These are phyloP conservation scores for Mollisiaceae sp. DNA, from an alignment of 2,329 filamentous ascomycete genomes.

Conservation along the genomic window DNA sequence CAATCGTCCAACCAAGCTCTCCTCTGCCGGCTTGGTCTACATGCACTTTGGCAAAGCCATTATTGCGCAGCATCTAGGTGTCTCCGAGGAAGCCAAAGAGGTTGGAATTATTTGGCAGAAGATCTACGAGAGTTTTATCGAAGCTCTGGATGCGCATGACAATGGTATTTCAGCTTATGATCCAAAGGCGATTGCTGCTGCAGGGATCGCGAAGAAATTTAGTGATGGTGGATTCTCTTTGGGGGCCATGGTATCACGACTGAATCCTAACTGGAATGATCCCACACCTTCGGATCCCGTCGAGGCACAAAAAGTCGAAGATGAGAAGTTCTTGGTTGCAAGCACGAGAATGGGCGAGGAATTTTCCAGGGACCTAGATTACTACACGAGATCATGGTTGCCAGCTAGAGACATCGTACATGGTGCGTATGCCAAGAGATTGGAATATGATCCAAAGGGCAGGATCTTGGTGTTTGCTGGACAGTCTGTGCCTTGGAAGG, in stretches of 20 bases:
- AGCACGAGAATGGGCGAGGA: slow-evolving; percentile 86
- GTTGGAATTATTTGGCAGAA: slow-evolving; percentile 82
- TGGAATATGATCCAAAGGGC: slow-evolving; percentile 72
- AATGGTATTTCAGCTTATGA: slow-evolving; percentile 91
- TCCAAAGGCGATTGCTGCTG: slow-evolving; percentile 67
- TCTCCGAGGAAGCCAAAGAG: slow-evolving; percentile 66
- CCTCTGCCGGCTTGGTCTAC: slow-evolving; percentile 91
- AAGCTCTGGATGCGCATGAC: slow-evolving; percentile 96
- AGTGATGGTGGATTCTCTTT: slow-evolving; percentile 82
- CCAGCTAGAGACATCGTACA: slow-evolving; percentile 83
- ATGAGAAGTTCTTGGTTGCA: slow-evolving; percentile 77
- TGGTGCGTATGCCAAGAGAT: slow-evolving; percentile 73
- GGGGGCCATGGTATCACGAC: slow-evolving; percentile 78
- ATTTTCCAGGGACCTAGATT: slow-evolving; percentile 81
- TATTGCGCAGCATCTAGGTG: slow-evolving; percentile 70
- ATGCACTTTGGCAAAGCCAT: slow-evolving; percentile 91
- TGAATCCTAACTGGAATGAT: slow-evolving; percentile 85
- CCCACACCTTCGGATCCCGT: slow-evolving; percentile 55
- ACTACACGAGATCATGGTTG: slow-evolving; percentile 79
- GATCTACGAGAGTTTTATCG: slow-evolving; percentile 90
- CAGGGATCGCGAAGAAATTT: slow-evolving; percentile 82
- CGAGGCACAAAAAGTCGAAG: slow-evolving; percentile 74
- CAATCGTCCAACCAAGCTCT: slow-evolving; percentile 83
- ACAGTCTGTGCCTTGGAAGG: slow-evolving; percentile 90
- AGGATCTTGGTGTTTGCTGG: slow-evolving; percentile 80